A percentile compares a stretch with the other conserved stretches of the same genome.
Conservation (phyloP, 1,139 yeast genomes). For the Blastobotrys buckinghamii region DNA sequence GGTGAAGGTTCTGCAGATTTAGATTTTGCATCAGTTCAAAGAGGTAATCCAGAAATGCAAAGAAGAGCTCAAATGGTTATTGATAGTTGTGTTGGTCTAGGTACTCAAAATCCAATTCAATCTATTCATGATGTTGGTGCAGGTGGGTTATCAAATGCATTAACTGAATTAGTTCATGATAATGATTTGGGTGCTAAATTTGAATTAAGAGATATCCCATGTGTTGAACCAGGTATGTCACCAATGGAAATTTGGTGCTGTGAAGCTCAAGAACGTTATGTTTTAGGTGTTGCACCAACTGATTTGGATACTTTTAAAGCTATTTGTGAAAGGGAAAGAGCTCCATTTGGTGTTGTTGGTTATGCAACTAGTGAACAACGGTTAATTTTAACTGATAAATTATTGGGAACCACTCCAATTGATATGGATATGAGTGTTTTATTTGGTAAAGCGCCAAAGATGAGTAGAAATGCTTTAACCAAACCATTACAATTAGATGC, state of each 20-base stretch:
- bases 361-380: slow-evolving; percentile 84
- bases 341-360: slow-evolving; percentile 95
- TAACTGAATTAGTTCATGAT: slow-evolving; percentile 96
- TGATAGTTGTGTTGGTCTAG: slow-evolving; percentile 85
- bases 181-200: slow-evolving; percentile 91
- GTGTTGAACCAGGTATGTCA: slow-evolving; percentile 96
- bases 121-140: slow-evolving; percentile 99
- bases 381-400: slow-evolving; percentile 71
- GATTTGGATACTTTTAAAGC: slow-evolving; percentile 65
- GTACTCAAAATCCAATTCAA: slow-evolving; percentile 79
- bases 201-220: slow-evolving; percentile 84
- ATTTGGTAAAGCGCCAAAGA: slow-evolving; percentile 95
- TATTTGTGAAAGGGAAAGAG: slow-evolving; percentile 92
- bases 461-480: slow-evolving; percentile 74
- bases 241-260: slow-evolving; percentile 99
- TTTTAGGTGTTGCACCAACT: slow-evolving; percentile 81
- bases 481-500: slow-evolving; percentile 55
- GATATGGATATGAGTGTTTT: slow-evolving; percentile 95
- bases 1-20: slow-evolving; percentile 94
- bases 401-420: slow-evolving; percentile 76
- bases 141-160: slow-evolving; percentile 95
- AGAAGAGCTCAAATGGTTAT: slow-evolving; percentile 98
- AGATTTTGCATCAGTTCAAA: slow-evolving; percentile 97
- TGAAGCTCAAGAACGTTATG: slow-evolving; percentile 98
- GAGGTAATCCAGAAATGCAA: slow-evolving; percentile 99